Conservation (phyloP, 306 rosid species). For the Macrotyloma uniflorum region DNA sequence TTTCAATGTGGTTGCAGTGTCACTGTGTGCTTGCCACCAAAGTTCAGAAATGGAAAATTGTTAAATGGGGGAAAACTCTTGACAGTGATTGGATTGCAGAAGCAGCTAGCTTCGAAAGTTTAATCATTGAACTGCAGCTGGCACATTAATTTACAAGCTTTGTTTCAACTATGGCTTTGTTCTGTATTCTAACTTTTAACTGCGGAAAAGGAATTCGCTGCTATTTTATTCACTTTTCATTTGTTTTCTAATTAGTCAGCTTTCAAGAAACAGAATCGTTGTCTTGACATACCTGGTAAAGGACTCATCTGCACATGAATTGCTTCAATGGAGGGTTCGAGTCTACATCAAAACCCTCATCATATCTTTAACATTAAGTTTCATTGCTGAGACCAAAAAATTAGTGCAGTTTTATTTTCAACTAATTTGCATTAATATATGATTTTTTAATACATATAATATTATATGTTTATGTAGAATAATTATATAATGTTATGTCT, state of each 20-base stretch:
- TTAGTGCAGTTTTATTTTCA: no score
- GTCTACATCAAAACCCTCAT: no score
- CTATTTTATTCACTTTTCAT: background rate
- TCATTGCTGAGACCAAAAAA: no score
- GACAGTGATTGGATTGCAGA: conserved; percentile 30
- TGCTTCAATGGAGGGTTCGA: no score
- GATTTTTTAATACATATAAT: no score
- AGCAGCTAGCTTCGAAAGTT: background rate
- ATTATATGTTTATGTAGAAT: no score
- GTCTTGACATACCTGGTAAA: background rate
- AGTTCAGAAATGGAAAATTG: conserved; percentile 20
- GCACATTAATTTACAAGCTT: background rate
- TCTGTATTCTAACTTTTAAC: no score
- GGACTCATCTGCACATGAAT: no score
- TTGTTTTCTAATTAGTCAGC: background rate
- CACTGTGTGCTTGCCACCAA: conserved; percentile 40
- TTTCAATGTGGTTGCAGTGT: conserved; percentile 52
- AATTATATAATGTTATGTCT: no score
- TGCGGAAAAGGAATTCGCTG: background rate
- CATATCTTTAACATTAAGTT: no score
- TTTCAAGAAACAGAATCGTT: conserved; percentile 13
- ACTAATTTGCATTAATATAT: no score
- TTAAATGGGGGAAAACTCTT: conserved; percentile 21
- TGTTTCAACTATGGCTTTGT: background rate
- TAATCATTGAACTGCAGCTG: conserved; percentile 42